These are phyloP conservation scores for Neofusicoccum sp. DNA, from an alignment of 2,329 filamentous ascomycete genomes.

Conservation along the genomic window DNA sequence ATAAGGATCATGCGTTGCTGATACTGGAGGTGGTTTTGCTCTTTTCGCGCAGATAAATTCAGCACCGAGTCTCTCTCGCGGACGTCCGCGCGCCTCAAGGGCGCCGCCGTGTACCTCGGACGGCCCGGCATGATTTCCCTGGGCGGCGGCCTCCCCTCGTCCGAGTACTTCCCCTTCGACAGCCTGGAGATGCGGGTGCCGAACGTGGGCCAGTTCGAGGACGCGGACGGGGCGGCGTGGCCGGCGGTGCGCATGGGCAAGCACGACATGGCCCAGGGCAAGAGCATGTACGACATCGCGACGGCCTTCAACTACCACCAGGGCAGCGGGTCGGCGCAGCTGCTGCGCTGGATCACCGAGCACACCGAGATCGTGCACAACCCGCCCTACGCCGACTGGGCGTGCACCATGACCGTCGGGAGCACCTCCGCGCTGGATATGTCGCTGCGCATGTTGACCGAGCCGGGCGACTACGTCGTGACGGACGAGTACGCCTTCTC, in stretches of 20 bases:
- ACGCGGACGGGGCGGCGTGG: constrained; percentile 58
- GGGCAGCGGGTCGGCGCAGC: constrained; percentile 77
- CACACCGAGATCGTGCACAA: constrained; percentile 89
- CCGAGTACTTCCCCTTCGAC: constrained; percentile 90
- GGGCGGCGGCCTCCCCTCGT: constrained; percentile 84
- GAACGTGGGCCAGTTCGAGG: constrained; percentile 65
- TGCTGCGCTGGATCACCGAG: constrained; percentile 88
- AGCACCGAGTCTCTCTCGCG: constrained; percentile 55
- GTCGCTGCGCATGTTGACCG: constrained; percentile 75
- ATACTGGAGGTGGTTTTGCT: no score
- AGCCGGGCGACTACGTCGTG: constrained; percentile 72
- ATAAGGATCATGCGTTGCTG: no score
- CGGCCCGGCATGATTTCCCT: constrained; percentile 85
- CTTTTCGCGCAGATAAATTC: constrained; percentile 26
- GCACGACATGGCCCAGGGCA: constrained; percentile 71
- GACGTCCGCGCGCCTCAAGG: constrained; percentile 66
- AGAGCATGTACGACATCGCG: constrained; percentile 69
- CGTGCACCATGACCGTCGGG: constrained; percentile 76
- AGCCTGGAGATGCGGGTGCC: constrained; percentile 74
- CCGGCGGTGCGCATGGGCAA: constrained; percentile 69
- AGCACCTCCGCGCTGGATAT: constrained; percentile 86
- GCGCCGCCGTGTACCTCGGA: constrained; percentile 74
- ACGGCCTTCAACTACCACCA: constrained; percentile 94
- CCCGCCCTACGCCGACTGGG: constrained; percentile 90
- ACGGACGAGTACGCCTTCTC: constrained; percentile 92